Conservation (phyloP, 306 rosid species). For the Gillenia trifoliata region DNA sequence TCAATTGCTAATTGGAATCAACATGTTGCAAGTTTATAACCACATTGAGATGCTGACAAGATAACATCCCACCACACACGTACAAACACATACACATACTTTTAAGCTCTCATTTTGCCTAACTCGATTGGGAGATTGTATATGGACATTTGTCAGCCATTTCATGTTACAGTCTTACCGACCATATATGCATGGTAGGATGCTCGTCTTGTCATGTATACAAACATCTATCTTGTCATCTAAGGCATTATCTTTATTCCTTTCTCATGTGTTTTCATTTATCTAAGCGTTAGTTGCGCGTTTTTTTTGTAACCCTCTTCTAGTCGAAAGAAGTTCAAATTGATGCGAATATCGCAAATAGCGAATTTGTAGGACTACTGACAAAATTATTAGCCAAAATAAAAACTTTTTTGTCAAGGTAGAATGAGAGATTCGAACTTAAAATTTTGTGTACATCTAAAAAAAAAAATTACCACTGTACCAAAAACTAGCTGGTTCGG, state of each 20-base stretch:
- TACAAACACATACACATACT: neutral
- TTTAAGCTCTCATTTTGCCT: constrained; percentile 5
- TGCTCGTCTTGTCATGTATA: neutral
- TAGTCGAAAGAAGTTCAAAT: neutral
- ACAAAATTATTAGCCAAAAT: neutral
- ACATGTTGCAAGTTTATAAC: neutral
- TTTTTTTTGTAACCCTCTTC: neutral
- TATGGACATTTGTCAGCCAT: neutral
- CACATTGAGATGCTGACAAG: neutral
- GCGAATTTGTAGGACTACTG: neutral
- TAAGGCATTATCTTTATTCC: neutral
- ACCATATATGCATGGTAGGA: neutral
- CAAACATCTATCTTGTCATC: neutral
- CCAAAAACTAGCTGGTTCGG: neutral
- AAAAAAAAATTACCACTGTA: neutral
- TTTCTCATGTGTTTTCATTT: too few relatives aligned
- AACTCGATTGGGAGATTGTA: neutral
- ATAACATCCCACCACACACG: neutral
- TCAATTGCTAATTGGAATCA: neutral
- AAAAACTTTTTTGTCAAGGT: neutral
- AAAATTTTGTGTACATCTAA: neutral
- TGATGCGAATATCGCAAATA: neutral
- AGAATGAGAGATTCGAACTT: neutral
- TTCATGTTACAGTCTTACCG: neutral
- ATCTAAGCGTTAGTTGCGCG: neutral